These are phyloP conservation scores for Chlorella sp. DNA, from an alignment of 139 green algal species.

Conservation along the genomic window DNA sequence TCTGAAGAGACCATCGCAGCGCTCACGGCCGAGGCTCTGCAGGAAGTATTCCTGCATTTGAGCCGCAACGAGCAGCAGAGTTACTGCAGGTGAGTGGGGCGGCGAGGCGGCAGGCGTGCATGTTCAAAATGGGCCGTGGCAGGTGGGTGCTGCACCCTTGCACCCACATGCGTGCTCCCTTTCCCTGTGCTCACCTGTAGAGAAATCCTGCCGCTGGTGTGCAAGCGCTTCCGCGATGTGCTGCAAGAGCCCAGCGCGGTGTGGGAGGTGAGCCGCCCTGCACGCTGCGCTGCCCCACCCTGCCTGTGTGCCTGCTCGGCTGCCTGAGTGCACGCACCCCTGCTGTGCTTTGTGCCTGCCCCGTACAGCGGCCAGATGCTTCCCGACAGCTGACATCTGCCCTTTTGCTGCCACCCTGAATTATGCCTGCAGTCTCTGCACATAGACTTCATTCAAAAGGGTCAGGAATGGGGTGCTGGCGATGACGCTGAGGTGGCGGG, in stretches of 20 bases:
- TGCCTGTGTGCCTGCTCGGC: not conserved
- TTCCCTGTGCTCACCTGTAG: not conserved
- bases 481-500: not conserved
- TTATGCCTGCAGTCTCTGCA: slow-evolving; percentile 9
- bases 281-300: not conserved
- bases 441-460: slow-evolving; percentile 30
- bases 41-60: slow-evolving; percentile 18
- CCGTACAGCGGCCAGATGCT: not conserved
- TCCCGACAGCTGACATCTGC: no score
- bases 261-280: slow-evolving; percentile 19
- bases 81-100: slow-evolving; percentile 24
- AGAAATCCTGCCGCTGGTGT: slow-evolving; percentile 38
- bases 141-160: not conserved
- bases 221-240: slow-evolving; percentile 26
- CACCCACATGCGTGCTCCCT: not conserved
- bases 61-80: not conserved
- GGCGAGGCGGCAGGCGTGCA: not conserved
- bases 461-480: not conserved
- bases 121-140: not conserved
- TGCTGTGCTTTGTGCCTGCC: not conserved
- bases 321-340: not conserved
- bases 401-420: no score
- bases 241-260: slow-evolving; percentile 22
- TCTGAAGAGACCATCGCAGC: not conserved
- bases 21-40: slow-evolving; percentile 17